Evolutionary conservation across 2,329 filamentous ascomycete species (phyloP).

Genomic region (Exophiala sp.): DNA sequence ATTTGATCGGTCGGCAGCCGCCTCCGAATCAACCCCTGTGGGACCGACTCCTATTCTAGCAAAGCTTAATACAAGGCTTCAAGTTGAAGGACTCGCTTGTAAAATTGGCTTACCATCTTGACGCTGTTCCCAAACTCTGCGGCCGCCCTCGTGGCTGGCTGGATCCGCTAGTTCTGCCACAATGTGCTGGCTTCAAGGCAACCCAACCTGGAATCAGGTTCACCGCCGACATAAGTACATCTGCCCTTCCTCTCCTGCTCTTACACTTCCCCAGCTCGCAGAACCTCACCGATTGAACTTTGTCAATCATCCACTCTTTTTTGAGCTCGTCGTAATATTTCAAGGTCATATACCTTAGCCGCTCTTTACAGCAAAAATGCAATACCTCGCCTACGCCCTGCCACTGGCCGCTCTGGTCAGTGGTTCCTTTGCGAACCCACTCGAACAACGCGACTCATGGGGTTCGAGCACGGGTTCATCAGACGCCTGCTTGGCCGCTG

Average conservation of each 20-base stretch:
- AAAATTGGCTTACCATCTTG: constrained; percentile 19
- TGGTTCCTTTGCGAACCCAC: constrained; percentile 21
- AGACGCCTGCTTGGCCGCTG: constrained; percentile 26
- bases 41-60: constrained; percentile 10
- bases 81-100: constrained; percentile 7
- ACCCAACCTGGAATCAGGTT: constrained; percentile 3
- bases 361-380: constrained; percentile 26
- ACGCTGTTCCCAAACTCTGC: constrained; percentile 6
- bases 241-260: constrained; percentile 4
- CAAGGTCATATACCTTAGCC: constrained; percentile 27
- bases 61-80: background rate
- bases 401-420: constrained; percentile 26
- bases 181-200: background rate
- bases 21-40: background rate
- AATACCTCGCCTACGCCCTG: constrained; percentile 23
- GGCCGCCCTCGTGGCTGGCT: constrained; percentile 22
- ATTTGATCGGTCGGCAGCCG: constrained; percentile 1
- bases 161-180: constrained; percentile 1
- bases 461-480: background rate
- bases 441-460: constrained; percentile 6
- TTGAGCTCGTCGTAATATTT: constrained; percentile 17
- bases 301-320: constrained; percentile 30
- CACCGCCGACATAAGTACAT: constrained; percentile 20
- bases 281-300: constrained; percentile 25
- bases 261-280: constrained; percentile 16